Conservation (phyloP, 179 eudicot species). For the Drosera spatulata region DNA sequence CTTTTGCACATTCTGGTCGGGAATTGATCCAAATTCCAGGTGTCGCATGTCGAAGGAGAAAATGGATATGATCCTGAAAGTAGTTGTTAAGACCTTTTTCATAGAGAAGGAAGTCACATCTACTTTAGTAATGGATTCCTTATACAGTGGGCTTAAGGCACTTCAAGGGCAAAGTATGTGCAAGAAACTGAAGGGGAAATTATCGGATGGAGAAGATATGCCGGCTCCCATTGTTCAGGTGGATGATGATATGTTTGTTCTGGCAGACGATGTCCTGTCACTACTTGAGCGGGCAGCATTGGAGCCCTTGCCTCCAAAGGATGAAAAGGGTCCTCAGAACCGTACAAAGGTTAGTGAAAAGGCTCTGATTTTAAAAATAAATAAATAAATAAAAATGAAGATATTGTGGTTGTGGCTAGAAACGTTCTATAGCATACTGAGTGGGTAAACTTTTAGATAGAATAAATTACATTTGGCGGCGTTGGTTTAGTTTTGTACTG, state of each 20-base stretch:
- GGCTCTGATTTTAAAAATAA: constrained; percentile 4
- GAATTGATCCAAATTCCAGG: constrained; percentile 66
- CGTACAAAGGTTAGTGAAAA: constrained; percentile 68
- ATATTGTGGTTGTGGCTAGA: no score
- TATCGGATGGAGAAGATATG: constrained; percentile 38
- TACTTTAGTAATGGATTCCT: constrained; percentile 95
- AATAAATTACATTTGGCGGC: no score
- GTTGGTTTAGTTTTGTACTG: no score
- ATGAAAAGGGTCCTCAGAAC: constrained; percentile 95
- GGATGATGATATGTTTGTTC: constrained; percentile 70
- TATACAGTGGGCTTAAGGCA: constrained; percentile 94
- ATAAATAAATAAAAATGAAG: not conserved
- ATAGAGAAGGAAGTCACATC: constrained; percentile 95
- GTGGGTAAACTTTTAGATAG: no score
- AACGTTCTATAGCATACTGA: no score
- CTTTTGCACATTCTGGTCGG: constrained; percentile 80
- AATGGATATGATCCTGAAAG: constrained; percentile 58
- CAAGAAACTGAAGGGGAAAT: constrained; percentile 40
- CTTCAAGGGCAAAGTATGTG: constrained; percentile 70
- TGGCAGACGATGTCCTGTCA: constrained; percentile 78
- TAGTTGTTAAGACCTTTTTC: constrained; percentile 78
- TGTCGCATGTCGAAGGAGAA: constrained; percentile 75
- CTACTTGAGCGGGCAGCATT: constrained; percentile 84
- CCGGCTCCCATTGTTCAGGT: constrained; percentile 60
- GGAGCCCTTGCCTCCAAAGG: constrained; percentile 95